phyloP scores from a whole-genome alignment of 192 early-diverging fungal genomes.

The Funneliformis mosseae region DNA sequence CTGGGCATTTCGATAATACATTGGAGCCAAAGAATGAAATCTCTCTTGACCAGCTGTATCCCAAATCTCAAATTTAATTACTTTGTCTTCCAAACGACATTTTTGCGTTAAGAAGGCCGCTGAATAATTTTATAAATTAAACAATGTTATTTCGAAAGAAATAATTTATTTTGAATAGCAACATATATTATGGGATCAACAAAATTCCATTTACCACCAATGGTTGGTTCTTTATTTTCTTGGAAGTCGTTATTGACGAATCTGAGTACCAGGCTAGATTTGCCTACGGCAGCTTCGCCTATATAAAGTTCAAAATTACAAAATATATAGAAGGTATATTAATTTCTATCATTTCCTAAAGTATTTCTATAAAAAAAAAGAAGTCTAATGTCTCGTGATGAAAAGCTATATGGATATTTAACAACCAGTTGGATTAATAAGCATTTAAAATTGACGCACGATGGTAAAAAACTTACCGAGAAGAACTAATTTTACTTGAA shows the following conservation, averaged over 20 bases:
- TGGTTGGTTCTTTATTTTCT: conserved; percentile 98
- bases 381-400: background rate
- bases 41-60: conserved; percentile 98
- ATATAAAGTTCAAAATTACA: conserved; percentile 10
- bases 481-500: conserved; percentile 97
- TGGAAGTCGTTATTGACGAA: conserved; percentile 95
- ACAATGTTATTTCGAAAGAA: background rate
- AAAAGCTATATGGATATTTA: background rate
- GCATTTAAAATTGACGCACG: background rate
- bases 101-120: conserved; percentile 92
- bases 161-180: conserved; percentile 12
- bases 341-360: background rate
- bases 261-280: conserved; percentile 92
- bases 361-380: background rate
- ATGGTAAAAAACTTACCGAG: conserved; percentile 55
- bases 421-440: background rate
- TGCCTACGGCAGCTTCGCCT: conserved; percentile 97
- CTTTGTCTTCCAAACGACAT: conserved; percentile 83
- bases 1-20: conserved; percentile 99
- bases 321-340: background rate
- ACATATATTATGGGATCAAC: background rate
- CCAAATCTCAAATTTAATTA: conserved; percentile 86
- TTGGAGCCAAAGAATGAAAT: conserved; percentile 93
- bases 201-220: conserved; percentile 69
- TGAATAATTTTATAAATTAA: conserved; percentile 28